phyloP scores from a whole-genome alignment of 1,284 basidiomycete species.

The Baeospora myosura region DNA sequence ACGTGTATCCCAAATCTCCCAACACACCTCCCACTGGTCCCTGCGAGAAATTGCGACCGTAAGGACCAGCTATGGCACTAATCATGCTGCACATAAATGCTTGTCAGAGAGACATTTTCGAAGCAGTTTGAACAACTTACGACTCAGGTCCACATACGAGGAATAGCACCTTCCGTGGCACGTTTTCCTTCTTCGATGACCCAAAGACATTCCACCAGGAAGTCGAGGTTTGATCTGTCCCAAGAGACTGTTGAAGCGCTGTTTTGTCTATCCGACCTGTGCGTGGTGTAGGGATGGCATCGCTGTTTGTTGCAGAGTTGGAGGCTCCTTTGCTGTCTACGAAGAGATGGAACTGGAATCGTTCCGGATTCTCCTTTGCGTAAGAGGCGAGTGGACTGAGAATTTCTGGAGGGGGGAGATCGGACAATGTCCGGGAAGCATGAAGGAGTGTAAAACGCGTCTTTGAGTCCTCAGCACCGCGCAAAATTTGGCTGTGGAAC shows the following conservation, averaged over 20 bases:
- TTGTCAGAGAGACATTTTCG: slow-evolving; percentile 5
- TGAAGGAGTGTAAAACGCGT: slow-evolving; percentile 68
- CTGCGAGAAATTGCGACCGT: slow-evolving; percentile 68
- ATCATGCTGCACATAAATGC: slow-evolving; percentile 52
- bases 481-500: slow-evolving; percentile 35
- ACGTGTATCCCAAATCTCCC: slow-evolving; percentile 52
- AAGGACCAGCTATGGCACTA: slow-evolving; percentile 64
- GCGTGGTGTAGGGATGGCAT: slow-evolving; percentile 8
- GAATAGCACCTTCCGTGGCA: slow-evolving; percentile 42
- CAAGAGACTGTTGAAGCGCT: slow-evolving; percentile 37
- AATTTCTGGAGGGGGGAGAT: slow-evolving; percentile 59
- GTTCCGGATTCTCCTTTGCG: slow-evolving; percentile 43
- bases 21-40: slow-evolving; percentile 65
- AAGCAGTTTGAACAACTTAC: too few species aligned
- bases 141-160: slow-evolving; percentile 74
- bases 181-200: slow-evolving; percentile 15
- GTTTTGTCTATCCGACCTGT: slow-evolving; percentile 47
- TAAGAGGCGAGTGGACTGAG: slow-evolving; percentile 42
- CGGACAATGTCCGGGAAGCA: slow-evolving; percentile 48
- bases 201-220: slow-evolving; percentile 42
- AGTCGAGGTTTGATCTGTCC: slow-evolving; percentile 17
- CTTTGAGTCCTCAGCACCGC: slow-evolving; percentile 17
- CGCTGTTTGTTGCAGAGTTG: slow-evolving; percentile 11
- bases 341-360: slow-evolving; percentile 50
- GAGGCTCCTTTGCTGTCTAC: slow-evolving; percentile 51